Base-by-base conservation (phyloP, 306 rosid species). In the Glycine latifolia region DNA sequence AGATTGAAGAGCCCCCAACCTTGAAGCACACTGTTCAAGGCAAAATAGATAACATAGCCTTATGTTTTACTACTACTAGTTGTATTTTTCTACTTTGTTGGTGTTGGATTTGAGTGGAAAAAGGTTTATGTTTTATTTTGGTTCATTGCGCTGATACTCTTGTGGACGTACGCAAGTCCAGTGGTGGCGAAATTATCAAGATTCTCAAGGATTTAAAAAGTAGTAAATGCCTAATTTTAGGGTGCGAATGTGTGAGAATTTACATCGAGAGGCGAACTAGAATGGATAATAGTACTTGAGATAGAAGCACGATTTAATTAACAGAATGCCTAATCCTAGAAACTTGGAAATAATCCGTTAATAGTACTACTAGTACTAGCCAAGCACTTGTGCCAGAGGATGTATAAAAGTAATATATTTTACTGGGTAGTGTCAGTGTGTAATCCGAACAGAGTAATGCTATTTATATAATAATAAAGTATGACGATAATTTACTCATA, bases 1-100 rank as follows among this genome's bases (percentile, higher is more conserved):
- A 39, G 44, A 39, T 26, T 26, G 31, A 26, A 26, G 44, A 89
- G 86, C 87, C 55, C 61, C 79, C 83, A 39, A 39, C 44, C 44
- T 39, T 39, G 44, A 39, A 85, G 88, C 87, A 83, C 88, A 62
- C 26, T 58, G 82, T 76, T 73, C 76, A 79, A 81, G 79, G 77
- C 54, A 61, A 14, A 31, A 39, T 43, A 58, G 73, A 39, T 68
- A 46, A 75, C 48, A 11, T 10, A 13, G 43, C 56, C 43, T 63
- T 47, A 37, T 72, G 39, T 26, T 61, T 39, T 35, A 35, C 39
- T 35, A 35, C 3, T 35, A 35, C 31, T 26, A 35, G 39, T 35
- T n/a, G 31, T 26, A 26, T 26, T 50, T 65, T 83, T 43, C 17
- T 66, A 70, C 39, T 16, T 59, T 11, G 20, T 20, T 20, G 0